Evolutionary conservation across 345 rosid species (phyloP).

Genomic region (Arabidopsis thaliana): TAIR10.1 NC_003076.8:18614501-18615000

Average conservation of each 20-base stretch:
- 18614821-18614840: constrained; percentile 7
- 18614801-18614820: constrained; percentile 24
- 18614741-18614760: constrained; percentile 56
- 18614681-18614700: constrained; percentile 55
- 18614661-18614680: constrained; percentile 73
- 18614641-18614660: constrained; percentile 71
- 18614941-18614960: background rate
- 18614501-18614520: constrained; percentile 54
- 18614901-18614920: background rate
- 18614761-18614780: constrained; percentile 4
- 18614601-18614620: constrained; percentile 53
- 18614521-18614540: constrained; percentile 55
- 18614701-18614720: constrained; percentile 42
- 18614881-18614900: constrained; percentile 19
- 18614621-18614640: constrained; percentile 59
- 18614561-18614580: constrained; percentile 45
- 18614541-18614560: constrained; percentile 57
- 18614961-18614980: background rate
- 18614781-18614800: constrained; percentile 17
- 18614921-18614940: background rate
- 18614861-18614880: constrained; percentile 23
- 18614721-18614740: constrained; percentile 72
- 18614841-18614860: background rate
- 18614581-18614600: constrained; percentile 58
- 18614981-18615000: background rate